Evolutionary conservation across 257 asterid genomes (phyloP).

Genomic region (Solanum piurae): DNA sequence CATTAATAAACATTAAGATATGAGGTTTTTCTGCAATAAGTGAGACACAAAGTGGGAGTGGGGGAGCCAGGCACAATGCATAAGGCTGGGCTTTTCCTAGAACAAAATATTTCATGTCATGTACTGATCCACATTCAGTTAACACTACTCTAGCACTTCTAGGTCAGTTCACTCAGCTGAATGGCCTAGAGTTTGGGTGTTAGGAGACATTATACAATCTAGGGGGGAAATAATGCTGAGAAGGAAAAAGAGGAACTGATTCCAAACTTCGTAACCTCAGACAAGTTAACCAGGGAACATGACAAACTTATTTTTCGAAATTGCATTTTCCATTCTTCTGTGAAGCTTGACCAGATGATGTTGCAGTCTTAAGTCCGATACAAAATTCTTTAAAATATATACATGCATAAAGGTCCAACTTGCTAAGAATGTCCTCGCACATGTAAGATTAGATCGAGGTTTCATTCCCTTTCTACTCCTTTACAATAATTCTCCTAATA

Average conservation of each 20-base stretch:
- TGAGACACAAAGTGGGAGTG: not conserved
- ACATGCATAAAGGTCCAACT: not conserved
- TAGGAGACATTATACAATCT: not conserved
- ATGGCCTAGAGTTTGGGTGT: not conserved
- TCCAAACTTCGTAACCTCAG: not conserved
- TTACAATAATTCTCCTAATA: too few relatives aligned
- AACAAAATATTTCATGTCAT: not conserved
- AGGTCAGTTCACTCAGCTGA: not conserved
- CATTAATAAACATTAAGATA: not conserved
- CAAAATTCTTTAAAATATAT: not conserved
- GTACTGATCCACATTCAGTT: not conserved
- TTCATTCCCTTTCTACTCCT: too few relatives aligned
- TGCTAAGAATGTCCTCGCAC: not conserved
- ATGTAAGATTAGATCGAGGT: too few relatives aligned
- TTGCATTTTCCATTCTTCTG: not conserved
- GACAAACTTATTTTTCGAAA: not conserved
- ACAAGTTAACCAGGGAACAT: not conserved
- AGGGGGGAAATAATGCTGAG: not conserved
- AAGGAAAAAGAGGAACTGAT: not conserved
- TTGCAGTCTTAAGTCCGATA: not conserved
- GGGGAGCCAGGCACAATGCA: not conserved
- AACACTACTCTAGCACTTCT: not conserved
- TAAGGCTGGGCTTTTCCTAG: not conserved
- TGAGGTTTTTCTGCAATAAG: not conserved
- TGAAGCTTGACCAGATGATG: not conserved